Conservation (phyloP, 2,329 filamentous ascomycete species). For the Trichoderma sp. region DNA sequence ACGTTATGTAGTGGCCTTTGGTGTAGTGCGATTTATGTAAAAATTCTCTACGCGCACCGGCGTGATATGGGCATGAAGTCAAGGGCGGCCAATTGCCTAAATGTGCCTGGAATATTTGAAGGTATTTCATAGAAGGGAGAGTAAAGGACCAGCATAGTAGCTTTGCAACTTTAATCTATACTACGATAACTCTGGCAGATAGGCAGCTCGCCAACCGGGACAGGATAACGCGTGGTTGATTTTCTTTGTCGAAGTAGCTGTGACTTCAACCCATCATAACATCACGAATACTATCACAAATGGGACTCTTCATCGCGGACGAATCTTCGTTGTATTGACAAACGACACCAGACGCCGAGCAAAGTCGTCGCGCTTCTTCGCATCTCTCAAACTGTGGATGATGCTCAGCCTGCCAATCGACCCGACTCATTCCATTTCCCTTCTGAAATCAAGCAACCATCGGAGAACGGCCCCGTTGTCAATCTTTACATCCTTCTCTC, state of each 20-base stretch:
- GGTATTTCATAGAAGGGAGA: neutral
- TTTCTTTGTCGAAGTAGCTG: neutral
- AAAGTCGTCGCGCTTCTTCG: constrained; percentile 39
- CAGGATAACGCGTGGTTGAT: neutral
- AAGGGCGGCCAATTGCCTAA: neutral
- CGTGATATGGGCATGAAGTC: neutral
- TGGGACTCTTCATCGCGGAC: constrained; percentile 25
- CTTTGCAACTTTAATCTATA: neutral
- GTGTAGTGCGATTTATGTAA: neutral
- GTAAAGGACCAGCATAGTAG: neutral
- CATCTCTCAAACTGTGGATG: constrained; percentile 31
- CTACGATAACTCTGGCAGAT: neutral
- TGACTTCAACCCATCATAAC: neutral
- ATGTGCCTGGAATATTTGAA: neutral
- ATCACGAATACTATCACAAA: neutral
- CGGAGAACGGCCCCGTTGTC: constrained; percentile 33
- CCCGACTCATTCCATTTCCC: constrained; percentile 37
- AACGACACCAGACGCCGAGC: constrained; percentile 43
- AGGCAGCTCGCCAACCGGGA: neutral
- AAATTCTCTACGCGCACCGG: neutral
- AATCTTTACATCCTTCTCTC: constrained; percentile 31
- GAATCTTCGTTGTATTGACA: constrained; percentile 40
- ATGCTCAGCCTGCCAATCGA: constrained; percentile 37
- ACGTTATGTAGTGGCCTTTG: neutral
- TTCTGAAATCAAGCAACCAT: constrained; percentile 32